These are phyloP conservation scores for Phycomyces nitens DNA, from an alignment of 192 early-diverging fungal species.

Conservation along the genomic window DNA sequence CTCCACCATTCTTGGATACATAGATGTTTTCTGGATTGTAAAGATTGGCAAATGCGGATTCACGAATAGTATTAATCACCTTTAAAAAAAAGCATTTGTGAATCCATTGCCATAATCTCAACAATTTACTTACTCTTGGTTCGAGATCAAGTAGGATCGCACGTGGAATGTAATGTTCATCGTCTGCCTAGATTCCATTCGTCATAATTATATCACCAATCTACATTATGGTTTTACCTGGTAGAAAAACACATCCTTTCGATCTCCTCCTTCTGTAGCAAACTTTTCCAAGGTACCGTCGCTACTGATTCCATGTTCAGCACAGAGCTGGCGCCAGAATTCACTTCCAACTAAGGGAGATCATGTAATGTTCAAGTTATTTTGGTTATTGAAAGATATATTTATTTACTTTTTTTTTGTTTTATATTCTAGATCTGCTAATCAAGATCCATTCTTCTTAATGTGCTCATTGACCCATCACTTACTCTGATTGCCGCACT, in stretches of 20 bases:
- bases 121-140: constrained; percentile 77
- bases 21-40: constrained; percentile 98
- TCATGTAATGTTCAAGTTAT: no score
- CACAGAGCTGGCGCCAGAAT: constrained; percentile 93
- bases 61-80: constrained; percentile 89
- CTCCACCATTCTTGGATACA: constrained; percentile 88
- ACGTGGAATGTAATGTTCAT: constrained; percentile 97
- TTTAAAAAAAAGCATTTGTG: constrained; percentile 16
- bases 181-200: constrained; percentile 72
- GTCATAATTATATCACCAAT: no score
- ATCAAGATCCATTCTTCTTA: not conserved
- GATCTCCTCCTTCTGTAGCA: constrained; percentile 83
- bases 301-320: constrained; percentile 93
- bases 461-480: not conserved
- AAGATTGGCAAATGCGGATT: constrained; percentile 84
- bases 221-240: constrained; percentile 70
- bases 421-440: constrained; percentile 8
- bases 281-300: constrained; percentile 91
- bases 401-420: not conserved
- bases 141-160: constrained; percentile 90
- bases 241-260: constrained; percentile 99
- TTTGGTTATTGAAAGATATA: no score
- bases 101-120: no score
- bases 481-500: constrained; percentile 97
- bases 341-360: constrained; percentile 87